phyloP scores from a whole-genome alignment of 139 green algal genomes.

The Chlamydomonas sphaeroides region DNA sequence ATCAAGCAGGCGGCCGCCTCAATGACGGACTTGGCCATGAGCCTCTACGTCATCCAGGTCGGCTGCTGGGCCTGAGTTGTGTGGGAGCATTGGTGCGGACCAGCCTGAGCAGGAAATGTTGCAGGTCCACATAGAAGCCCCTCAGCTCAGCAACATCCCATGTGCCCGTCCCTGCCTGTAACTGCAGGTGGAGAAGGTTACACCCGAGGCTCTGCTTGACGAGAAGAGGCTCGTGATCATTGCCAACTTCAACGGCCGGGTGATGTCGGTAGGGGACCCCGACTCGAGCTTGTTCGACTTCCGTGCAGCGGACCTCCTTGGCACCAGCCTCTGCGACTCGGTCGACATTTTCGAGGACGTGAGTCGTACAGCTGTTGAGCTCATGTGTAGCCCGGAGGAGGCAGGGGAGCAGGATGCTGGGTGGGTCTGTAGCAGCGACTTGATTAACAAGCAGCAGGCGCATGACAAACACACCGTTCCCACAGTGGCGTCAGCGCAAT shows the following conservation, averaged over 20 bases:
- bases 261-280: not conserved
- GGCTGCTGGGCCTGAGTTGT: too few species aligned
- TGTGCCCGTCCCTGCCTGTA: not conserved
- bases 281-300: constrained; percentile 6
- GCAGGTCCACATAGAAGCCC: too few species aligned
- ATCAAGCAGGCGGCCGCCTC: not conserved
- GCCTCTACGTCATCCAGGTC: not conserved
- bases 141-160: too few species aligned
- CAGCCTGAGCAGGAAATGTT: too few species aligned
- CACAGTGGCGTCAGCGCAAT: not conserved
- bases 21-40: too few species aligned
- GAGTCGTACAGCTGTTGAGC: too few species aligned
- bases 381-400: too few species aligned
- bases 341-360: constrained; percentile 36
- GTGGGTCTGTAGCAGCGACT: too few species aligned
- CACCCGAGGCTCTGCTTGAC: not conserved
- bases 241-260: constrained; percentile 6
- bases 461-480: too few species aligned
- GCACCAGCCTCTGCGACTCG: constrained; percentile 12
- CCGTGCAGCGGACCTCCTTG: not conserved
- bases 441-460: too few species aligned
- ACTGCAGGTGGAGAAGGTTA: constrained; percentile 6
- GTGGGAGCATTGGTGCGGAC: too few species aligned
- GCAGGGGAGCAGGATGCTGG: too few species aligned
- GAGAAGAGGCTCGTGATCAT: constrained; percentile 13